Evolutionary conservation across 352 stramenopile species (phyloP).

Genomic region (Globisporangium polare): DNA sequence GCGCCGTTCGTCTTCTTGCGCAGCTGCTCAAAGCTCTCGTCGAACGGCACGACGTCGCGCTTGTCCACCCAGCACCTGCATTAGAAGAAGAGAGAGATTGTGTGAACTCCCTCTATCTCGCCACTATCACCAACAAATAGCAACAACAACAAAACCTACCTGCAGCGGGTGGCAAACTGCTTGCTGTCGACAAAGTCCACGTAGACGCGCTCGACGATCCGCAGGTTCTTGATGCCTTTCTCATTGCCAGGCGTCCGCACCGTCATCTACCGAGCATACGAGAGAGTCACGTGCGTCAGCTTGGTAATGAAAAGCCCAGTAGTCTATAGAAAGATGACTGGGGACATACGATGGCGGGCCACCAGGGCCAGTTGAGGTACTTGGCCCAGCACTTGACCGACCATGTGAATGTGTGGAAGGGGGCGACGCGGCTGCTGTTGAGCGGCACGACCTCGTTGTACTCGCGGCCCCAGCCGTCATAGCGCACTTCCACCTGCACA

Average conservation of each 20-base stretch:
- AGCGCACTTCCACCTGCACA: slow-evolving; percentile 55
- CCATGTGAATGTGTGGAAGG: slow-evolving; percentile 78
- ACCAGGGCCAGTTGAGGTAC: slow-evolving; percentile 76
- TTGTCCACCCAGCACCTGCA: slow-evolving; percentile 54
- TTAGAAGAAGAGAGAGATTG: not conserved
- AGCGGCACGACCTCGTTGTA: slow-evolving; percentile 62
- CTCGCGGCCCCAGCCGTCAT: slow-evolving; percentile 56
- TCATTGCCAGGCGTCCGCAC: slow-evolving; percentile 50
- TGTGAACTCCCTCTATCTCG: not conserved
- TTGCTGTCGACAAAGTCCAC: slow-evolving; percentile 59
- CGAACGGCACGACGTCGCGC: slow-evolving; percentile 33
- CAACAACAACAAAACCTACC: slow-evolving; percentile 20
- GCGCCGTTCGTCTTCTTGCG: slow-evolving; percentile 28
- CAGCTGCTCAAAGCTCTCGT: slow-evolving; percentile 29
- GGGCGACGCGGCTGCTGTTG: slow-evolving; percentile 55
- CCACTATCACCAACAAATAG: not conserved
- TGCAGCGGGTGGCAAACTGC: slow-evolving; percentile 34
- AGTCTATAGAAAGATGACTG: too few species aligned
- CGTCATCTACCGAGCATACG: slow-evolving; percentile 36
- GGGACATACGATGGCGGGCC: slow-evolving; percentile 63
- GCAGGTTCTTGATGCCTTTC: slow-evolving; percentile 34
- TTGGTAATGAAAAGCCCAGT: too few species aligned
- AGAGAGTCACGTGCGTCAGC: too few species aligned
- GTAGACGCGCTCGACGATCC: slow-evolving; percentile 32
- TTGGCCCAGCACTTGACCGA: slow-evolving; percentile 79